phyloP scores from a whole-genome alignment of 2,329 filamentous ascomycete species.

The Fusarium buxicola region DNA sequence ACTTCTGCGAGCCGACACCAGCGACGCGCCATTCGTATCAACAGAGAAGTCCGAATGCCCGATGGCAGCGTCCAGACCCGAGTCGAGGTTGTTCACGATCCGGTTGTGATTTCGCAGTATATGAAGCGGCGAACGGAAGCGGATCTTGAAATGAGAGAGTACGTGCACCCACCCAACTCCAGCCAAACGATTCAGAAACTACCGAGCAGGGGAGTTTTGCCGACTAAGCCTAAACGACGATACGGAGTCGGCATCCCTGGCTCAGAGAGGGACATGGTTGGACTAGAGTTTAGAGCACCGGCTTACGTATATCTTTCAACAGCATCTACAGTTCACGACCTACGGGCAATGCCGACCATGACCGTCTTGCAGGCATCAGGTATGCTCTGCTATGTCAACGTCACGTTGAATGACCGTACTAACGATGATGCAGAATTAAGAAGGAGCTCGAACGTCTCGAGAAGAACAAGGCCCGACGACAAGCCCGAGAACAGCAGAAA shows the following conservation, averaged over 20 bases:
- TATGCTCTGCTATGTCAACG: slow-evolving; percentile 37
- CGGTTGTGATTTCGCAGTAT: slow-evolving; percentile 90
- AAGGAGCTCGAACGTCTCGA: slow-evolving; percentile 84
- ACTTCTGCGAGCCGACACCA: slow-evolving; percentile 72
- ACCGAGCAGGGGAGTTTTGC: slow-evolving; percentile 1
- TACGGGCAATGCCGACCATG: slow-evolving; percentile 63
- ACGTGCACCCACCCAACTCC: slow-evolving; percentile 53
- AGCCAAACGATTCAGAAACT: slow-evolving; percentile 5
- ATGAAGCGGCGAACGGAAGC: slow-evolving; percentile 79
- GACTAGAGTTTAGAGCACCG: slow-evolving; percentile 50
- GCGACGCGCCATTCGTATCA: slow-evolving; percentile 79
- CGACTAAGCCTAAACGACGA: slow-evolving; percentile 17
- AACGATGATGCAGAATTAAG: slow-evolving; percentile 52
- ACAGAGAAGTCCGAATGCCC: slow-evolving; percentile 65
- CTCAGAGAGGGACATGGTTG: slow-evolving; percentile 47
- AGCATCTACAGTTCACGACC: slow-evolving; percentile 63
- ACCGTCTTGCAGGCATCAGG: slow-evolving; percentile 60
- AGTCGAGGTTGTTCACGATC: slow-evolving; percentile 79
- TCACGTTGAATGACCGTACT: slow-evolving; percentile 7
- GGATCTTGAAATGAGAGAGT: slow-evolving; percentile 80
- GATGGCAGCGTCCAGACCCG: slow-evolving; percentile 68
- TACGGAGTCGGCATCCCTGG: slow-evolving; percentile 48
- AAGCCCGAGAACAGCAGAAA: slow-evolving; percentile 92
- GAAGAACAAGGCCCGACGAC: slow-evolving; percentile 90
- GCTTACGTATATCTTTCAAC: slow-evolving; percentile 55